Percentiles rank a stretch among this genome's conserved stretches.
Conservation (phyloP, 2,329 filamentous ascomycete genomes). For the Phialocephala sp. region DNA sequence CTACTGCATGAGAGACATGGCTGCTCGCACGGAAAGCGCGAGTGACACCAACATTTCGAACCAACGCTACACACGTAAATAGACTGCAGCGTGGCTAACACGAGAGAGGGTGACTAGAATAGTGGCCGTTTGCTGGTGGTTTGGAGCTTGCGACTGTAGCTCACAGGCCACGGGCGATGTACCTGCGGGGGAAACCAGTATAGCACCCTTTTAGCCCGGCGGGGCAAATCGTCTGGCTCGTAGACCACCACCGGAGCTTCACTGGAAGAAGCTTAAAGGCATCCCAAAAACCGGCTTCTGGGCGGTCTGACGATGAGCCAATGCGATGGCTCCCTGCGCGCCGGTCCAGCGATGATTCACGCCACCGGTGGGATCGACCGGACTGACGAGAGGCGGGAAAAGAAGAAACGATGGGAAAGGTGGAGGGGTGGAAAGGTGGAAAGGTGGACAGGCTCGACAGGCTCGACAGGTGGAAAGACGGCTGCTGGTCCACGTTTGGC, state of each 20-base stretch:
- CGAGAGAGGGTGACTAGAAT: background rate
- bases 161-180: background rate
- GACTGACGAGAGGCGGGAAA: slow-evolving; percentile 1
- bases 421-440: background rate
- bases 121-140: slow-evolving; percentile 3
- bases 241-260: background rate
- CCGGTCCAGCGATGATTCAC: background rate
- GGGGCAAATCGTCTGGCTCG: background rate
- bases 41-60: slow-evolving; percentile 7
- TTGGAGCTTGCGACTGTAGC: background rate
- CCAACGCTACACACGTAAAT: background rate
- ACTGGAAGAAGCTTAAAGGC: slow-evolving; percentile 16
- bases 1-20: background rate
- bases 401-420: background rate
- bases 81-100: background rate
- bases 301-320: background rate
- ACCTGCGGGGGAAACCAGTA: background rate
- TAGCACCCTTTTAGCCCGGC: background rate
- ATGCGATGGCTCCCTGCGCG: background rate
- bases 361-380: background rate
- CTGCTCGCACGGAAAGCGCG: background rate
- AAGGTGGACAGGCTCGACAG: no score
- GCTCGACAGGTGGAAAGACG: slow-evolving; percentile 5
- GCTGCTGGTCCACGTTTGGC: background rate
- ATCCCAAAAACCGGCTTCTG: slow-evolving; percentile 15